Evolutionary conservation across 768 basidiomycete species (phyloP), one percentile per base, ranked within the genome.

Genomic region (Suillus lakei): DNA sequence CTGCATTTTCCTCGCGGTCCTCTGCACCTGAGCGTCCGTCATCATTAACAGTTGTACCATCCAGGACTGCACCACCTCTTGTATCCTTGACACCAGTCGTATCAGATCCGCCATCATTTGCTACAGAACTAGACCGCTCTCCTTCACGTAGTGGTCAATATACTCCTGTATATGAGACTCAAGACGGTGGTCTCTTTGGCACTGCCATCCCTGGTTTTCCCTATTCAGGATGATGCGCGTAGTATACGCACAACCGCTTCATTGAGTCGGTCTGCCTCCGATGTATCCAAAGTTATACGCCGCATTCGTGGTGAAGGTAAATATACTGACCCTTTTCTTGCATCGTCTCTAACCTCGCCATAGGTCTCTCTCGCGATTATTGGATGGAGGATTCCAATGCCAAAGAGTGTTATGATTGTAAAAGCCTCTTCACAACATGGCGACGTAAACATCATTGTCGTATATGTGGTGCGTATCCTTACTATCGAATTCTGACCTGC

Each of bases 311-410:
- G 96, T 50, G 95, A 97, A 86, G 95, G 96, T 85, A 70, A 66
- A 63, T 43, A 63, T 54, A 63, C 16, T 5, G 59, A 63, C 55
- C 41, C 54, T 41, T n/a, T 54, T 54, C 10, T 34, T 51, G 48
- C 43, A 34, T 63, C 61, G 23, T 60, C 59, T 56, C 69, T 68
- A 41, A 69, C 63, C 5, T 12, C 55, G 48, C 12, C 16, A 39
- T 60, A 94, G 93, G 93, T n/a, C 74, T 97, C 23, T 94, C 93
- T 28, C 88, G 90, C 68, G 94, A 98, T 72, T 98, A 98, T 74
- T 99, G 98, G 98, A 98, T 99, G 96, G 93, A 95, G 66, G 96
- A 98, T 73, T 95, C 95, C 72, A 91, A 92, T 63, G 94, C 93
- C 71, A 98, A 92, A 74, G 95, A 98, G 72, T 97, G 96, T 73